Evolutionary conservation across 1,139 yeast genomes (phyloP).

Genomic region (Magnusiomyces sp.): DNA sequence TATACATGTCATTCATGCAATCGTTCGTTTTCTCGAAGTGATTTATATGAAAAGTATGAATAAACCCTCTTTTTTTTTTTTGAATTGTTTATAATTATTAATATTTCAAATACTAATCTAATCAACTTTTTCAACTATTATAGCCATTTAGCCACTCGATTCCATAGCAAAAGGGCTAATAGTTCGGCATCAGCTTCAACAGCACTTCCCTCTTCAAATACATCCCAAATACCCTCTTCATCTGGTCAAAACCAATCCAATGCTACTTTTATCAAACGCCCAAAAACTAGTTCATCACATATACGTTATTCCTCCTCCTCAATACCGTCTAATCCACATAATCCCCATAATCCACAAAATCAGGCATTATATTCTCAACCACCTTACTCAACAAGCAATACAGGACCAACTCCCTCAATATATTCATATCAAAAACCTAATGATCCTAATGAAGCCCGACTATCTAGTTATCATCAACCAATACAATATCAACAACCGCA

Average conservation of each 20-base stretch:
- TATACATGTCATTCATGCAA: slow-evolving; percentile 13
- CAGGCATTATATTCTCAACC: no score
- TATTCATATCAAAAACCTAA: no score
- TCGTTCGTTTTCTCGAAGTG: slow-evolving; percentile 13
- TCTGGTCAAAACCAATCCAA: no score
- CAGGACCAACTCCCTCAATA: no score
- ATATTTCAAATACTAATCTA: background rate
- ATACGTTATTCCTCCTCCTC: no score
- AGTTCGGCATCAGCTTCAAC: background rate
- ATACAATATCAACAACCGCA: background rate
- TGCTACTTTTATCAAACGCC: no score
- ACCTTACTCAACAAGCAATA: no score
- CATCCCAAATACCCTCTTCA: background rate
- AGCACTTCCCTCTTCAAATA: background rate
- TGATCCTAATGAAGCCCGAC: no score
- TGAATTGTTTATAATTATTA: background rate
- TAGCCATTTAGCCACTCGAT: slow-evolving; percentile 13
- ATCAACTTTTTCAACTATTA: background rate
- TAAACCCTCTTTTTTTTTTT: slow-evolving; percentile 1
- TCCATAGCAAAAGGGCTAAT: slow-evolving; percentile 12
- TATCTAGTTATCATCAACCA: no score
- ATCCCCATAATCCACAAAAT: no score
- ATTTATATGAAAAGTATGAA: slow-evolving; percentile 13
- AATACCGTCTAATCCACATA: no score
- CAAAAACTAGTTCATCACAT: no score